Evolutionary conservation across 768 basidiomycete species (phyloP), one percentile per base, ranked within the genome.

Genomic region (Goffeauzyma gilvescens): DNA sequence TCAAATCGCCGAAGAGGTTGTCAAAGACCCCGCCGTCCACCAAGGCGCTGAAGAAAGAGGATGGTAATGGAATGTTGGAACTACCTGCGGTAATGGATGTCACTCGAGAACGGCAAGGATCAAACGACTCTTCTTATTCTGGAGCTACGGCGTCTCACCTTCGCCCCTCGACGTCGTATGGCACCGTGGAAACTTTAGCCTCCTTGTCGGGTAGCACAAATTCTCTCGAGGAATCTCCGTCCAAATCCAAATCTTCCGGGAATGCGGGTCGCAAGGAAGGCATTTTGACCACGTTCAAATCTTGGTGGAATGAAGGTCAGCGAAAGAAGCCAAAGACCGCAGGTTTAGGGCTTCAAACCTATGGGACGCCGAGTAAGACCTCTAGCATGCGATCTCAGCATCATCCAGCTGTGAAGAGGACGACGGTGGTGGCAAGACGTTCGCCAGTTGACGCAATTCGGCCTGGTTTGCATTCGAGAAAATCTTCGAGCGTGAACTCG

Each of bases 401-500:
- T 10, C 49, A 52, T 5, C 55, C 58, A 31, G 45, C 51, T 17
- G 45, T 50, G 10, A 31, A 57, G 30, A 37, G 50, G 7, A 48
- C 48, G 14, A 25, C 55, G 25, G 44, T 54, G 15, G 25, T 41
- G 9, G 39, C 50, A 18, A 51, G 63, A 5, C 48, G 53, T 1
- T 62, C 62, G 14, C 51, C 60, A 1, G 58, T 77, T 43, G 65
- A 69, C 13, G 77, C 78, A 39, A n/a, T n/a, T n/a, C 72, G 82
- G 13, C 75, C 75, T 0, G 79, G 80, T 0, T 65, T 76, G 32
- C 81, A 81, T 0, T 89, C 86, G 18, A 73, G 81, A 35, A 75
- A 87, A 21, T 89, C 85, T 12, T 87, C 83, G 58, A 86, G 83
- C 45, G 80, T 87, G 50, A 87, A 86, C 57, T 93, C 87, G 5